Percentiles rank a stretch among this genome's conserved stretches.
These are phyloP conservation scores for Clitoria ternatea DNA, from an alignment of 306 rosid species.

Conservation along the genomic window DNA sequence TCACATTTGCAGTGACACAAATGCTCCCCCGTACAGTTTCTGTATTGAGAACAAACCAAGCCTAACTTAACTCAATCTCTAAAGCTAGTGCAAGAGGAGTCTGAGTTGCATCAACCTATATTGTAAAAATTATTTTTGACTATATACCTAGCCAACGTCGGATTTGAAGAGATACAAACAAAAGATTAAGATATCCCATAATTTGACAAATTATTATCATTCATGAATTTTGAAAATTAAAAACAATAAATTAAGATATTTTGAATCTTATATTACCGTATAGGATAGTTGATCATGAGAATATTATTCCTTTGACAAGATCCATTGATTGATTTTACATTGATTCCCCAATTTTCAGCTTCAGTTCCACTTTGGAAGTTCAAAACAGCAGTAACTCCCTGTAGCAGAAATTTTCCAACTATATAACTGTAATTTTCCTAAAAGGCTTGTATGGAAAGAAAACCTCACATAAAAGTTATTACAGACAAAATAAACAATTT, in stretches of 20 bases:
- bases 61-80: neutral
- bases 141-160: neutral
- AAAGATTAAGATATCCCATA: neutral
- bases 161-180: neutral
- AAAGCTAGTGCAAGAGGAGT: neutral
- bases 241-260: neutral
- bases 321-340: slow-evolving; percentile 61
- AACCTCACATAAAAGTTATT: neutral
- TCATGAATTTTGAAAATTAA: neutral
- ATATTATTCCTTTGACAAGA: slow-evolving; percentile 69
- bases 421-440: too few relatives aligned
- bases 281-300: slow-evolving; percentile 86
- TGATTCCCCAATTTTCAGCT: slow-evolving; percentile 94
- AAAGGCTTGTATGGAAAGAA: slow-evolving; percentile 17
- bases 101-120: too few relatives aligned
- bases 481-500: slow-evolving; percentile 1
- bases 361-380: slow-evolving; percentile 86
- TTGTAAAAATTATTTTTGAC: too few relatives aligned
- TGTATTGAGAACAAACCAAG: too few relatives aligned
- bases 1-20: neutral
- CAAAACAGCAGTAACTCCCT: slow-evolving; percentile 91
- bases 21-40: neutral
- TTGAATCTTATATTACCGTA: slow-evolving; percentile 56
- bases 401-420: slow-evolving; percentile 33
- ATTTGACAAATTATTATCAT: neutral